These are phyloP conservation scores for Salix dunnii DNA, from an alignment of 345 rosid genomes.

Conservation along the genomic window DNA sequence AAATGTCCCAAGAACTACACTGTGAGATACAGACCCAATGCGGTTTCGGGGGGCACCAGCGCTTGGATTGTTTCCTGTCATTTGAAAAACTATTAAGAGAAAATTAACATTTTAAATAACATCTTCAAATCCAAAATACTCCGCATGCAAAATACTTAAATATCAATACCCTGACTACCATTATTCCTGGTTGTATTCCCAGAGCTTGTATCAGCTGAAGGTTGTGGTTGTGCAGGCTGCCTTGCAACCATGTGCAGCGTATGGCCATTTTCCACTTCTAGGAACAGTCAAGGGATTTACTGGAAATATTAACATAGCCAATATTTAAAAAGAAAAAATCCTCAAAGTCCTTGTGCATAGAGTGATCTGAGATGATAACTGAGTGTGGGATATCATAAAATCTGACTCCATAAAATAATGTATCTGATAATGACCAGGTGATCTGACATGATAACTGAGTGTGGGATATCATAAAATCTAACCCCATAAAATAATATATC, in stretches of 20 bases:
- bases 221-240: conserved; percentile 57
- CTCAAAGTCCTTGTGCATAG: not conserved
- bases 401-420: not conserved
- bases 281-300: conserved; percentile 37
- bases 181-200: conserved; percentile 46
- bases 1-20: conserved; percentile 76
- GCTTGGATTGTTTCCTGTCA: conserved; percentile 53
- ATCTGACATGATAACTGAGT: not conserved
- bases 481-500: not conserved
- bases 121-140: conserved; percentile 7
- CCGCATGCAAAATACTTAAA: conserved; percentile 7
- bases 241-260: conserved; percentile 88
- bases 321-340: not conserved
- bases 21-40: conserved; percentile 69
- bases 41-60: conserved; percentile 55
- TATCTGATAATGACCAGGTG: no score
- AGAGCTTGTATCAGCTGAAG: conserved; percentile 51
- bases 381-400: not conserved
- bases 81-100: conserved; percentile 7
- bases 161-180: conserved; percentile 41
- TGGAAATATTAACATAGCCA: not conserved
- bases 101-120: not conserved
- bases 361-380: not conserved
- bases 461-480: not conserved
- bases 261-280: conserved; percentile 92